Percentiles rank a stretch among this genome's conserved stretches.
Conservation (phyloP, 1,284 basidiomycete species). For the Cryptococcus floricola region DNA sequence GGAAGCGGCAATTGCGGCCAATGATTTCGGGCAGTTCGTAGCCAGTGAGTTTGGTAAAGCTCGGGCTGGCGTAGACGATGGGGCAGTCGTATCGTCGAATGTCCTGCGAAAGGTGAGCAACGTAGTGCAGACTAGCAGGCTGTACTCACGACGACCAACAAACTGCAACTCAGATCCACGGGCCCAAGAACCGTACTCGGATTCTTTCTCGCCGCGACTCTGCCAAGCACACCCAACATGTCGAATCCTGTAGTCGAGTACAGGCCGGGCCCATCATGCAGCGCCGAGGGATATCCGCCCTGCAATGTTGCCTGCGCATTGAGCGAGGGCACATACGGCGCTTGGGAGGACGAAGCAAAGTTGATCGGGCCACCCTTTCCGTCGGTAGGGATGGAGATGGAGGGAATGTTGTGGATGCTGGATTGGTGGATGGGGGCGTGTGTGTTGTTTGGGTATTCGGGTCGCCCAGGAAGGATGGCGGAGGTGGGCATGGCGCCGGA, state of each 20-base stretch:
- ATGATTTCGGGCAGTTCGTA: slow-evolving; percentile 73
- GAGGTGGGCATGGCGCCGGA: slow-evolving; percentile 18
- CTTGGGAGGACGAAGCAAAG: slow-evolving; percentile 32
- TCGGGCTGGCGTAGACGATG: slow-evolving; percentile 81
- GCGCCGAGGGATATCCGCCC: slow-evolving; percentile 15
- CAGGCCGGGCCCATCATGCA: slow-evolving; percentile 48
- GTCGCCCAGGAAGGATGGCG: slow-evolving; percentile 17
- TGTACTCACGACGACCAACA: slow-evolving; percentile 63
- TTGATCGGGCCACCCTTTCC: slow-evolving; percentile 24
- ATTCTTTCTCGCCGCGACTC: slow-evolving; percentile 69
- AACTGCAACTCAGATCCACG: slow-evolving; percentile 84
- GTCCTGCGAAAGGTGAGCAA: slow-evolving; percentile 52
- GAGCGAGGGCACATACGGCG: slow-evolving; percentile 38
- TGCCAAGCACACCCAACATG: slow-evolving; percentile 72
- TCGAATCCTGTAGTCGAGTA: slow-evolving; percentile 91
- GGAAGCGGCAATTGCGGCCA: slow-evolving; percentile 85
- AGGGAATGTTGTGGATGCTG: slow-evolving; percentile 20
- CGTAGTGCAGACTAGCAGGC: neutral
- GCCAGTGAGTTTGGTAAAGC: slow-evolving; percentile 76
- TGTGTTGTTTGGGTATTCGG: slow-evolving; percentile 1
- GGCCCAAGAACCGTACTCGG: slow-evolving; percentile 79
- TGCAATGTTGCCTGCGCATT: slow-evolving; percentile 20
- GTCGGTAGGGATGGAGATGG: slow-evolving; percentile 14
- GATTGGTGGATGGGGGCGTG: neutral
- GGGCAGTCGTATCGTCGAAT: slow-evolving; percentile 73